Evolutionary conservation across 148 eudicot genomes (phyloP), one percentile per base, ranked within the genome.

Genomic region (Drosera capensis): DNA sequence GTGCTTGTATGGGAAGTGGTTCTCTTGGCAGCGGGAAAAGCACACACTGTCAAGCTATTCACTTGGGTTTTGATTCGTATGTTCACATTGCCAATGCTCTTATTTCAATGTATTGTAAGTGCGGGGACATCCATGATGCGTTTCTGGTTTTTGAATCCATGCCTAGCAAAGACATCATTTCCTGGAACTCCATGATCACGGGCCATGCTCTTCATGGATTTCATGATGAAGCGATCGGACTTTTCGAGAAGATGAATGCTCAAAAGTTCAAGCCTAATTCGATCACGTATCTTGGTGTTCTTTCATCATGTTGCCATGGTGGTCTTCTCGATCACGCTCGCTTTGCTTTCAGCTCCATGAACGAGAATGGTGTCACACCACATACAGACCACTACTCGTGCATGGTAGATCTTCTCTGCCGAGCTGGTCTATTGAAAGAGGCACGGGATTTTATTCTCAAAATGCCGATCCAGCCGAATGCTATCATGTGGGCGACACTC

Each of bases 161-260:
- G 57, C 43, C 15, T 23, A 20, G 26, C 34, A 74, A 64, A 44
- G 75, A 74, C 57, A 24, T 70, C 18, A 48, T 67, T 22, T 59
- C 72, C 2, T 70, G 75, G 70, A 67, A 70, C 43, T 63, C 75
- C 39, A 70, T 74, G 67, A 74, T 74, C 43, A 39, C 53, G 8
- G 73, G 76, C 5, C 57, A 57, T 50, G 67, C 70, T 39, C 45
- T 60, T 47, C 63, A 70, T 34, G 73, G 80, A 37, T 56, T 52
- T 6, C 62, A 62, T 19, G n/a, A 34, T 29, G 53, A 67, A 25
- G 73, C 70, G 15, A 60, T 74, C 30, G 28, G 31, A 38, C 62
- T 63, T 23, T 63, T 67, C 29, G 68, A 64, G 45, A 45, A 48
- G 35, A 59, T 64, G 76, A 60, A 41, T 23, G 23, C 38, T 46